Evolutionary conservation across 345 rosid genomes (phyloP).

Genomic region (Salix brachista): DNA sequence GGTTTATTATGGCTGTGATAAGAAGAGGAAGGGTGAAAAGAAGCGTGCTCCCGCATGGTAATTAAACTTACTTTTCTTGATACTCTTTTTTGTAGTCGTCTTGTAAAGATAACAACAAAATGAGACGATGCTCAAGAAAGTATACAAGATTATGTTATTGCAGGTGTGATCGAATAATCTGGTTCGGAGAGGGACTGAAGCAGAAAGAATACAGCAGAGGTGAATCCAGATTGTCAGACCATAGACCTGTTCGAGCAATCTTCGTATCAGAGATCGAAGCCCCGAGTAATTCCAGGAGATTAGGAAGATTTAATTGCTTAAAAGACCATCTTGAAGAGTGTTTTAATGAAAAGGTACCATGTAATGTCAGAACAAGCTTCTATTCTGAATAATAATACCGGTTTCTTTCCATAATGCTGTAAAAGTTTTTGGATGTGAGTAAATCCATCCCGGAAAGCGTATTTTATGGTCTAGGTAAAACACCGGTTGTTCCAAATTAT

Average conservation of each 20-base stretch:
- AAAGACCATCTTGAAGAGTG: background rate
- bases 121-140: background rate
- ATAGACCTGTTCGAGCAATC: slow-evolving; percentile 31
- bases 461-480: no score
- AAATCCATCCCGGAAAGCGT: no score
- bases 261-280: slow-evolving; percentile 18
- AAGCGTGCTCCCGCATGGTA: slow-evolving; percentile 94
- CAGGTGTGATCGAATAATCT: slow-evolving; percentile 41
- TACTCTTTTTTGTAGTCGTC: background rate
- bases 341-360: background rate
- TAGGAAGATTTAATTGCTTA: background rate
- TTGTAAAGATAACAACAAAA: background rate
- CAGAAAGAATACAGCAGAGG: slow-evolving; percentile 26
- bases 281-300: background rate
- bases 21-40: slow-evolving; percentile 53
- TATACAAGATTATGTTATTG: background rate
- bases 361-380: background rate
- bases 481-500: no score
- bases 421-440: no score
- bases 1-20: slow-evolving; percentile 52
- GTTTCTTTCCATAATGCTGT: background rate
- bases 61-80: background rate
- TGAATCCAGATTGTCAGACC: slow-evolving; percentile 31
- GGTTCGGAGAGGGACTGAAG: slow-evolving; percentile 33
- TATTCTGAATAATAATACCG: background rate